Base-by-base conservation (phyloP, 257 asterid species). In the Plantago elongata region DNA sequence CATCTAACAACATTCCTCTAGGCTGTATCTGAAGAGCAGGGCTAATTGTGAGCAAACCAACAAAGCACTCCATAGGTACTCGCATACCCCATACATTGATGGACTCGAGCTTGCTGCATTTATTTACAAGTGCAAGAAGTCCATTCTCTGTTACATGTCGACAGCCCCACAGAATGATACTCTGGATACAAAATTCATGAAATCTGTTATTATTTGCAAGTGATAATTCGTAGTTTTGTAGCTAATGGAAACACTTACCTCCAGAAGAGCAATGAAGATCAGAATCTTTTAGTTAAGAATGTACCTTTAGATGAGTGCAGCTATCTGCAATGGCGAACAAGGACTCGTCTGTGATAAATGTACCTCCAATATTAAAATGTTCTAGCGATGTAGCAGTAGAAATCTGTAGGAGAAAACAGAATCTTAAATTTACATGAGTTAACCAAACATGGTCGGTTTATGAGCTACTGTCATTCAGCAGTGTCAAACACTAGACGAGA, bases 51-150 rank as follows among this genome's bases (percentile, higher is more conserved):
- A 84, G 89, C 67, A 92, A 71, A 45, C 71, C 78, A 61, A 77
- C 46, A 72, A 89, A 84, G 78, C 99, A 86, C 73, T 89, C 75
- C 45, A 79, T 43, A 9, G 95, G 85, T 18, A 92, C 83, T 65
- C 85, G 73, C 88, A 79, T 72, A 11, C 96, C 99, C 97, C 94
- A 89, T 30, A 77, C 96, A 44, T 92, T 86, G 63, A 92, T 92
- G 11, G 97, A 86, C 72, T 86, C 81, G 0, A 89, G 84, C 66
- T 82, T 80, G 15, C 75, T 70, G 57, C 97, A 92, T 76, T 86
- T 81, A 49, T 77, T 83, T 27, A 92, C 99, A 14, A 89, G 83
- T 15, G 70, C 85, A 9, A 86, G 60, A 17, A 92, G 97, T 61
- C 99, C 97, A 7, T 79, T 68, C 74, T 80, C 95, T 5, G 93